phyloP scores from a whole-genome alignment of 352 stramenopile genomes.

The Globisporangium heterothallicum region DNA sequence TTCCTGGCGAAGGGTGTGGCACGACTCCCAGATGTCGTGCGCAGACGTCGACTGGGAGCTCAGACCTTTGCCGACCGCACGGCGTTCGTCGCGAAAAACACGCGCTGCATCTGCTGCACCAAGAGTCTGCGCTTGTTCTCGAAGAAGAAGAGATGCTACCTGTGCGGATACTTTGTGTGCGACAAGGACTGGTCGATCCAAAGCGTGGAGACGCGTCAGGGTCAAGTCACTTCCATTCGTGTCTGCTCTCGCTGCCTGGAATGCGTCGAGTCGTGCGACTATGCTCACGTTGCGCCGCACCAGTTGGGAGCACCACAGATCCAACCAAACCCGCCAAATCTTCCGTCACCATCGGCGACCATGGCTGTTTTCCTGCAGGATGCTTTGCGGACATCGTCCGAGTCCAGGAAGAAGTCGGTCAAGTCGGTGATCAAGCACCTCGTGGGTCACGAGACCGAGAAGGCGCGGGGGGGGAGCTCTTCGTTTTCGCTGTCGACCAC shows the following conservation, averaged over 20 bases:
- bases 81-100: constrained; percentile 40
- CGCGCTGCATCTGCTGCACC: constrained; percentile 50
- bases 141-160: constrained; percentile 30
- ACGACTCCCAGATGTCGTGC: constrained; percentile 27
- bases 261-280: constrained; percentile 49
- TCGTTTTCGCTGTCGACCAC: not conserved
- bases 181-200: constrained; percentile 30
- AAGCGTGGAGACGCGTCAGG: constrained; percentile 20
- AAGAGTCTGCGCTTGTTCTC: constrained; percentile 33
- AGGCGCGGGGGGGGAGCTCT: constrained; percentile 2
- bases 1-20: constrained; percentile 25
- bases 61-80: constrained; percentile 44
- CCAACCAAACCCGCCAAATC: constrained; percentile 1
- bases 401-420: constrained; percentile 27
- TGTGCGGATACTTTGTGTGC: constrained; percentile 36
- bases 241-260: constrained; percentile 47
- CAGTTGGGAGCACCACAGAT: constrained; percentile 21
- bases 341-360: not conserved
- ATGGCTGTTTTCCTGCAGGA: constrained; percentile 20
- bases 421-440: constrained; percentile 59
- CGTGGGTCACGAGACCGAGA: constrained; percentile 34
- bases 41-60: constrained; percentile 46
- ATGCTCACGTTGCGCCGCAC: constrained; percentile 29
- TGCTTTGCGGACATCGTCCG: constrained; percentile 17
- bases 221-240: constrained; percentile 31